A percentile compares a stretch with the other conserved stretches of the same genome.
Conservation (phyloP, 768 basidiomycete species). For the Brasilioporus rufonigricans region DNA sequence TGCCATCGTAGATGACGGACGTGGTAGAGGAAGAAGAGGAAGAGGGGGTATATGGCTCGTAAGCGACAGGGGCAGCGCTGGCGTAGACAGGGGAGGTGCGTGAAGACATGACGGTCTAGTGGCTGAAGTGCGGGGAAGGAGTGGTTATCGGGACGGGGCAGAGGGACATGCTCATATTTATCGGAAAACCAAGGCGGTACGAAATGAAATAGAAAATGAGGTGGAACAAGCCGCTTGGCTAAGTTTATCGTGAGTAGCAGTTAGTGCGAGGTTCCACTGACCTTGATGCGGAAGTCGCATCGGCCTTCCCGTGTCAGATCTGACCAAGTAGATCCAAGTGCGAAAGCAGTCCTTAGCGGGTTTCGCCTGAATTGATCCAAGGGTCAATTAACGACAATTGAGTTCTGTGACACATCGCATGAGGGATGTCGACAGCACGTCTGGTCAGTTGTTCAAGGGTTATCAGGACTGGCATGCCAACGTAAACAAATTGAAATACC, state of each 20-base stretch:
- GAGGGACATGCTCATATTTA: constrained; percentile 28
- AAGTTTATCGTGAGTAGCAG: constrained; percentile 28
- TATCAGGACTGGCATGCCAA: neutral
- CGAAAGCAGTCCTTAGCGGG: constrained; percentile 7
- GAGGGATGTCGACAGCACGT: neutral
- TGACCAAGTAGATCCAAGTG: constrained; percentile 18
- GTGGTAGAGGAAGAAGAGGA: constrained; percentile 25
- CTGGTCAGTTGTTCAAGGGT: neutral
- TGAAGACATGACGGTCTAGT: constrained; percentile 24
- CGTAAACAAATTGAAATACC: neutral
- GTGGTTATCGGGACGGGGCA: neutral
- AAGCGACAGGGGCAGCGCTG: constrained; percentile 26
- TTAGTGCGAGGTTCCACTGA: constrained; percentile 10
- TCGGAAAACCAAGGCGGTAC: constrained; percentile 12
- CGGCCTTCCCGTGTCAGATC: constrained; percentile 14
- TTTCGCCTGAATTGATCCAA: constrained; percentile 1
- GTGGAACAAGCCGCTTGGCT: constrained; percentile 24
- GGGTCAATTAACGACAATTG: constrained; percentile 7
- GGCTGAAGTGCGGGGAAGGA: constrained; percentile 1
- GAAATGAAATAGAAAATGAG: constrained; percentile 13
- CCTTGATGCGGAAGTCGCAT: constrained; percentile 24
- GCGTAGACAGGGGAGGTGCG: constrained; percentile 27
- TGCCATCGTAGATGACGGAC: constrained; percentile 26
- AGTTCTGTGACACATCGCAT: constrained; percentile 1
- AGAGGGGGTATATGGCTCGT: constrained; percentile 24